Percentiles rank a stretch among this genome's conserved stretches.
Conservation (phyloP, 345 rosid genomes). For the Hypericum perforatum region DNA sequence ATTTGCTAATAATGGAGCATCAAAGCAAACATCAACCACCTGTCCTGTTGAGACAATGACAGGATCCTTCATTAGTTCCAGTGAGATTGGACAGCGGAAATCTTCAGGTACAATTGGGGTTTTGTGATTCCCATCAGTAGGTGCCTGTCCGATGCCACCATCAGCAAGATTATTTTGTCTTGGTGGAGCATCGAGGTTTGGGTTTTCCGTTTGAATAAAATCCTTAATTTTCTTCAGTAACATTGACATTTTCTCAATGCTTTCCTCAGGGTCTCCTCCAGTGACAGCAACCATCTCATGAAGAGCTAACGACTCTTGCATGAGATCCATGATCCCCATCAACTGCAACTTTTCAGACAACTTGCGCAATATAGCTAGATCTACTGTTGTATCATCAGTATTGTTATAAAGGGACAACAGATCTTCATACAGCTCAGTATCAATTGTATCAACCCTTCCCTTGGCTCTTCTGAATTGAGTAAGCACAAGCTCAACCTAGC, state of each 20-base stretch:
- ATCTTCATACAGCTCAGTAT: slow-evolving; percentile 49
- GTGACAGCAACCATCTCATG: slow-evolving; percentile 69
- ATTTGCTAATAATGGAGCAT: slow-evolving; percentile 4
- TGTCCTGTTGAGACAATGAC: slow-evolving; percentile 96
- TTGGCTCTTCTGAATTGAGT: slow-evolving; percentile 82
- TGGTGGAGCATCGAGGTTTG: slow-evolving; percentile 35
- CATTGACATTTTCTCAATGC: slow-evolving; percentile 82
- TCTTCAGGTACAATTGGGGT: slow-evolving; percentile 76
- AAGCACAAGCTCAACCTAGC: slow-evolving; percentile 81
- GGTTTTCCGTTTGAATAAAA: slow-evolving; percentile 70
- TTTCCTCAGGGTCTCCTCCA: slow-evolving; percentile 66
- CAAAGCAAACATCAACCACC: slow-evolving; percentile 35
- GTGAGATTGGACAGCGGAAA: slow-evolving; percentile 93
- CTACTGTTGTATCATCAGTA: slow-evolving; percentile 34
- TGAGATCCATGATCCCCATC: slow-evolving; percentile 63
- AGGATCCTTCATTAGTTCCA: slow-evolving; percentile 96
- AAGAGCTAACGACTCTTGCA: slow-evolving; percentile 83
- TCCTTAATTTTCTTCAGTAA: slow-evolving; percentile 71
- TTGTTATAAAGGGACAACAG: slow-evolving; percentile 51
- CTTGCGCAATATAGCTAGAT: slow-evolving; percentile 46
- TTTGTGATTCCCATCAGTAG: slow-evolving; percentile 47
- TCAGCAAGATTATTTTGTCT: slow-evolving; percentile 32
- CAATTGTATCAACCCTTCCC: slow-evolving; percentile 63
- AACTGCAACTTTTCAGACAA: slow-evolving; percentile 63
- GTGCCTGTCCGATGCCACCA: slow-evolving; percentile 47